Conservation (phyloP, 2,329 filamentous ascomycete species). For the Neonectria neomacrospora region DNA sequence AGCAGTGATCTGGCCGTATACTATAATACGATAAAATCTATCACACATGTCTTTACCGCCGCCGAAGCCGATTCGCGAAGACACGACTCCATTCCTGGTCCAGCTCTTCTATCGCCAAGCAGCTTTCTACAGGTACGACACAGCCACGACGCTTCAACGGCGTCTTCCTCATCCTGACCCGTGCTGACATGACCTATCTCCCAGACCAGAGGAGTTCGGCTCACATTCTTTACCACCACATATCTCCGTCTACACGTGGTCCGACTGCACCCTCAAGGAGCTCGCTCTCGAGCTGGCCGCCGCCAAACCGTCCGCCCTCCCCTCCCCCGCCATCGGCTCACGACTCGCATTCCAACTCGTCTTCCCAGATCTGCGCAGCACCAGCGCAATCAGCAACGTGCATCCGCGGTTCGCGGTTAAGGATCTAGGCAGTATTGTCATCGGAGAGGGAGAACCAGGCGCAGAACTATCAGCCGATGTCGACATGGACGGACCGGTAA, state of each 20-base stretch:
- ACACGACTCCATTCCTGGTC: slow-evolving; percentile 84
- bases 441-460: slow-evolving; percentile 69
- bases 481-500: slow-evolving; percentile 47
- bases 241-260: slow-evolving; percentile 88
- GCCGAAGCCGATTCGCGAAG: slow-evolving; percentile 68
- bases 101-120: slow-evolving; percentile 85
- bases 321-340: slow-evolving; percentile 80
- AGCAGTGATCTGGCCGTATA: not conserved
- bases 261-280: slow-evolving; percentile 81
- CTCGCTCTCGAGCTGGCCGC: slow-evolving; percentile 80
- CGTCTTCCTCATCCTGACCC: not conserved
- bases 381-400: slow-evolving; percentile 40
- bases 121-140: slow-evolving; percentile 73
- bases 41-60: slow-evolving; percentile 31
- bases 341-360: slow-evolving; percentile 89
- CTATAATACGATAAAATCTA: not conserved
- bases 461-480: slow-evolving; percentile 54
- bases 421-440: slow-evolving; percentile 84
- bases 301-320: slow-evolving; percentile 73
- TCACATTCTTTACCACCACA: slow-evolving; percentile 69
- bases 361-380: slow-evolving; percentile 75
- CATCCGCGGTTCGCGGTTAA: slow-evolving; percentile 75
- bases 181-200: not conserved
- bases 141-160: not conserved
- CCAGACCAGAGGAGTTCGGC: slow-evolving; percentile 78